Evolutionary conservation across 177 flowering plant genomes (phyloP), one percentile per base, ranked within the genome.

Genomic region (Telopea speciosissima): DNA sequence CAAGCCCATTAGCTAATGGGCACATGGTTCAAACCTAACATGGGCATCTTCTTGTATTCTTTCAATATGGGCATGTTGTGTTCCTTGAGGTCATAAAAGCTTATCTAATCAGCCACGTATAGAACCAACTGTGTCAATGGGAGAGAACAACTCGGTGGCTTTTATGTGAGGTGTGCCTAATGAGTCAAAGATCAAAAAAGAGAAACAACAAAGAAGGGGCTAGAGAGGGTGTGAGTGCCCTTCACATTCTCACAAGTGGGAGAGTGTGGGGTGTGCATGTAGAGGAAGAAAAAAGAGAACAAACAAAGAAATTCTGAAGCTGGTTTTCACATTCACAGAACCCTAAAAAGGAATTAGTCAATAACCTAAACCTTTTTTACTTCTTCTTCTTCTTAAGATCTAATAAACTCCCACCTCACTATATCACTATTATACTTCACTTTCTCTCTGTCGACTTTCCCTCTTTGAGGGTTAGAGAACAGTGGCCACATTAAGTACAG

Each of bases 171-270:
- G 33, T 44, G 52, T 22, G 24, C 24, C 23, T 63, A 24, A 52
- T 31, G 26, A 72, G 70, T 66, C 54, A 63, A 68, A 73, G 68
- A 62, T 52, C 26, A 36, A 66, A 28, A 59, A 67, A 26, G 61
- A 44, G 62, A 67, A 61, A 62, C 52, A 67, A 66, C 67, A 12
- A 67, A 61, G 63, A 36, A 10, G 25, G n/a, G 45, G 33, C 31
- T 63, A 40, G 24, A n/a, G 59, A 42, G 54, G 9, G 23, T 40
- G 62, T 59, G 68, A 68, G 60, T 60, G 69, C n/a, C 26, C 67
- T 31, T 54, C 25, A 73, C 60, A 73, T 61, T 67, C 28, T 45
- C 60, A 26, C 52, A 62, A 54, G 58, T 68, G 68, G 60, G 26
- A 16, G 54, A 8, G 13, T 44, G 74, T 63, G 72, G 49, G n/a